A percentile compares a stretch with the other conserved stretches of the same genome.
Conservation (phyloP, 163 green algal species). For the Coccomyxa subellipsoidea region DNA sequence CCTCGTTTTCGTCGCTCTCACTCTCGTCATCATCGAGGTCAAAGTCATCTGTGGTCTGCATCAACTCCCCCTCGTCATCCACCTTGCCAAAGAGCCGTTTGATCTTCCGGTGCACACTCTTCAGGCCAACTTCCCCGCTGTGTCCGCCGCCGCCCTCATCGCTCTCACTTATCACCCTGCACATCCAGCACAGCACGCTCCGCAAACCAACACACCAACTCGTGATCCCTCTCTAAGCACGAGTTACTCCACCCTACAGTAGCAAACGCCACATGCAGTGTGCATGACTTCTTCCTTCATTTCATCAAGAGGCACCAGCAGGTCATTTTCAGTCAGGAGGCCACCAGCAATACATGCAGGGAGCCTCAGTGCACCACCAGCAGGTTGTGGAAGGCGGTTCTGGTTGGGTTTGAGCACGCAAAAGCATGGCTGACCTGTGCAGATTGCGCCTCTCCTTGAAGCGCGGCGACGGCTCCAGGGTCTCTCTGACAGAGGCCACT, state of each 20-base stretch:
- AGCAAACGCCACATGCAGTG: too few species aligned
- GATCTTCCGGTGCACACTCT: neutral
- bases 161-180: neutral
- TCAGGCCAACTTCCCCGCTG: neutral
- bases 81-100: neutral
- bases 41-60: neutral
- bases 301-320: too few species aligned
- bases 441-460: slow-evolving; percentile 2
- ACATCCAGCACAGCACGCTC: neutral
- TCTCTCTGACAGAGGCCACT: neutral
- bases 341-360: too few species aligned
- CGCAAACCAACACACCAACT: too few species aligned
- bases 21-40: neutral
- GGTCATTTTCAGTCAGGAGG: too few species aligned
- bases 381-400: too few species aligned
- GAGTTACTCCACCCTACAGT: too few species aligned
- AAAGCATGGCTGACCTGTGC: neutral
- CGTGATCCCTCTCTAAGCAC: too few species aligned
- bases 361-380: too few species aligned
- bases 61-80: neutral
- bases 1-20: neutral
- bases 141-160: neutral
- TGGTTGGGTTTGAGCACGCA: neutral
- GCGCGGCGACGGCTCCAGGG: neutral
- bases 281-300: too few species aligned